These are phyloP conservation scores for Primulina eburnea DNA, from an alignment of 257 asterid species.

Conservation along the genomic window DNA sequence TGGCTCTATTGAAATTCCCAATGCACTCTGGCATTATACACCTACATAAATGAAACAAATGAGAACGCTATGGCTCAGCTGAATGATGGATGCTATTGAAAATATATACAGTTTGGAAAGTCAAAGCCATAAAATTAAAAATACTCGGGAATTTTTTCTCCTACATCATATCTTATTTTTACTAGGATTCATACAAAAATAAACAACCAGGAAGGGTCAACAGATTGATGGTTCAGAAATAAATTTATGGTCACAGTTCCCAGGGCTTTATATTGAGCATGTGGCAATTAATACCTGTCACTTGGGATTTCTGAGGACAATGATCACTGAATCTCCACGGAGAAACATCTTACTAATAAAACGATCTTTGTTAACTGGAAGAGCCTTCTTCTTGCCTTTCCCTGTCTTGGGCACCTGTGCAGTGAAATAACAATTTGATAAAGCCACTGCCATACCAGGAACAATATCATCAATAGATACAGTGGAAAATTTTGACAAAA, in stretches of 20 bases:
- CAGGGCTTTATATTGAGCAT: background rate
- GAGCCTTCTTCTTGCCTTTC: conserved; percentile 91
- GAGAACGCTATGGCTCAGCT: background rate
- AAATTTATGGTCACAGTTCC: background rate
- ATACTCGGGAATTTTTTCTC: background rate
- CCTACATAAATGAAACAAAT: background rate
- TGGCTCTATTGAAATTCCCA: background rate
- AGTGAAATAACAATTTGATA: conserved; percentile 8
- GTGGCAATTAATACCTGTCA: conserved; percentile 38
- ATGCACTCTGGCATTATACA: background rate
- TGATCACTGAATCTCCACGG: conserved; percentile 91
- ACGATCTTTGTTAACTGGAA: conserved; percentile 78
- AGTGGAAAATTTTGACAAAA: no score
- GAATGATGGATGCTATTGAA: background rate
- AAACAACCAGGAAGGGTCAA: background rate
- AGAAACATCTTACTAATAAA: conserved; percentile 90
- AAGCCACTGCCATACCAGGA: conserved; percentile 4
- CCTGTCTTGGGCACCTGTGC: conserved; percentile 74
- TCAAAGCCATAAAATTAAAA: background rate
- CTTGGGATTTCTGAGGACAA: conserved; percentile 83
- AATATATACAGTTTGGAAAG: background rate
- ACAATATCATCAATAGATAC: background rate
- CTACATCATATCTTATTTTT: background rate
- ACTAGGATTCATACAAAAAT: no score
- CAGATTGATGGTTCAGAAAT: background rate